Evolutionary conservation across 345 rosid genomes (phyloP).

Genomic region (Salix arbutifolia): DNA sequence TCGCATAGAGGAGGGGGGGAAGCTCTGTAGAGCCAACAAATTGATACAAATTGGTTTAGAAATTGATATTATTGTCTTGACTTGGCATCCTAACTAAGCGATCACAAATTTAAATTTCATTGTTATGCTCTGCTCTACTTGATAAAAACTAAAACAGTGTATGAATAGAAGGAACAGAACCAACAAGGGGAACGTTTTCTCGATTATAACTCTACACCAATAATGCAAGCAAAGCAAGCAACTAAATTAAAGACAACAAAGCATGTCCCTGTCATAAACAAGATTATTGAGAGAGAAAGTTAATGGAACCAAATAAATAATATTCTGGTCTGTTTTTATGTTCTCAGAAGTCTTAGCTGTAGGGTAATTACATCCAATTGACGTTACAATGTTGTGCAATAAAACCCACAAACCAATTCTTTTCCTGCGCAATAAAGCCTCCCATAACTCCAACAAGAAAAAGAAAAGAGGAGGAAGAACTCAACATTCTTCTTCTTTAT

Average conservation of each 20-base stretch:
- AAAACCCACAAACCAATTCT: background rate
- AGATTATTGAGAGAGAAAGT: background rate
- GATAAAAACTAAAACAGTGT: no score
- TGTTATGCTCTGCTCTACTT: no score
- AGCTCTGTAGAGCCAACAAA: background rate
- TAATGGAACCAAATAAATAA: background rate
- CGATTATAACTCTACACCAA: constrained; percentile 16
- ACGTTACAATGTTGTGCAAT: constrained; percentile 12
- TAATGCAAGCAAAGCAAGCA: constrained; percentile 20
- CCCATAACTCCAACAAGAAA: background rate
- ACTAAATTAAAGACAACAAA: background rate
- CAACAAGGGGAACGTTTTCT: background rate
- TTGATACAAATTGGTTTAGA: no score
- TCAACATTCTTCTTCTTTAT: background rate
- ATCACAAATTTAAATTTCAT: no score
- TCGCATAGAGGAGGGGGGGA: background rate
- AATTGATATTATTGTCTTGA: no score
- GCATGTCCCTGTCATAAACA: constrained; percentile 5
- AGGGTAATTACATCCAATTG: constrained; percentile 2
- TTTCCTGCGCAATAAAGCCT: background rate
- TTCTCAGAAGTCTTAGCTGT: background rate
- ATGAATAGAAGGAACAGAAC: background rate
- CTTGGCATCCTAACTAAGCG: no score
- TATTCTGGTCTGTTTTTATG: background rate
- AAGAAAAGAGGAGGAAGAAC: background rate